Conservation (phyloP, 2,329 filamentous ascomycete species). For the Fusarium sp. region DNA sequence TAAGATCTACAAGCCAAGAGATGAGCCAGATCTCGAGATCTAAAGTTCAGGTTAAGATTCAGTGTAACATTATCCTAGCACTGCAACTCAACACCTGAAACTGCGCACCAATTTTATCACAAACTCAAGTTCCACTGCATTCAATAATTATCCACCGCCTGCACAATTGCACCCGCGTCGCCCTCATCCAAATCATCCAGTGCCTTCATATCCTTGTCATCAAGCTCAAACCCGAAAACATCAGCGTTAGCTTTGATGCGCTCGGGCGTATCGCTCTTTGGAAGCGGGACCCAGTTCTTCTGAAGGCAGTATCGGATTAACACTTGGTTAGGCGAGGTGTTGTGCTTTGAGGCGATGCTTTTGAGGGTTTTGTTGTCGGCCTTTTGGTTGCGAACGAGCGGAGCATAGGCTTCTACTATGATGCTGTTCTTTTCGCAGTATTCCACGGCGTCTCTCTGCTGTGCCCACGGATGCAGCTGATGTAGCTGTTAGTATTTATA, state of each 20-base stretch:
- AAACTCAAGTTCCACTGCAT: background rate
- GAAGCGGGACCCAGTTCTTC: conserved; percentile 72
- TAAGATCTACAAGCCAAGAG: background rate
- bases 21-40: background rate
- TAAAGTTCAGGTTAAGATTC: background rate
- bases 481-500: conserved; percentile 59
- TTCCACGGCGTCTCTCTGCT: conserved; percentile 51
- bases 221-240: conserved; percentile 67
- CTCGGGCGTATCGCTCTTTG: conserved; percentile 69
- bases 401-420: conserved; percentile 50
- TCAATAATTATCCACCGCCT: conserved; percentile 27
- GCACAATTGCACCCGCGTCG: conserved; percentile 35
- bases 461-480: conserved; percentile 75
- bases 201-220: conserved; percentile 62
- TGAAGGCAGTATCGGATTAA: conserved; percentile 74
- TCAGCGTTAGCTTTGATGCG: conserved; percentile 68
- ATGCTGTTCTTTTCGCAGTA: conserved; percentile 82
- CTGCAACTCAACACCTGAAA: background rate
- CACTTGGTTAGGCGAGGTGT: conserved; percentile 68
- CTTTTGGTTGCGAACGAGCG: conserved; percentile 46
- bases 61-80: background rate
- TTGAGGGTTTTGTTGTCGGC: conserved; percentile 64
- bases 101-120: background rate
- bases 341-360: conserved; percentile 65
- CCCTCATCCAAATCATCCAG: conserved; percentile 42